phyloP scores from a whole-genome alignment of 2,329 filamentous ascomycete species.

The Neonectria coccinea region DNA sequence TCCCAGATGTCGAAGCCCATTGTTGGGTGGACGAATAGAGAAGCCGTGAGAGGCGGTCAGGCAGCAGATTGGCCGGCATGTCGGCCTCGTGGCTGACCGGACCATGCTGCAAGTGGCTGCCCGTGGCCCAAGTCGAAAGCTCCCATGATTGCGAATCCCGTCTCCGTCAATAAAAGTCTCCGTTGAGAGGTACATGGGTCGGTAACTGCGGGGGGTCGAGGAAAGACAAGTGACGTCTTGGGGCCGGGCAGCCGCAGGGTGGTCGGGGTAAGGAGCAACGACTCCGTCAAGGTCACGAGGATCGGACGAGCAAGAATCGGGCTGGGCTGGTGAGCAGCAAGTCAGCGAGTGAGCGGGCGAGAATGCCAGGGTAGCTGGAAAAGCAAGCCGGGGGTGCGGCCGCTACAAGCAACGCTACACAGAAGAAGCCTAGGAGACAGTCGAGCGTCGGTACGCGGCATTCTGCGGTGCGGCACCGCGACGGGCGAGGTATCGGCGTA shows the following conservation, averaged over 20 bases:
- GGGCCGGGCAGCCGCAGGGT: slow-evolving; percentile 32
- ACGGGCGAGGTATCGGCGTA: slow-evolving; percentile 23
- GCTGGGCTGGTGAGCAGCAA: slow-evolving; percentile 23
- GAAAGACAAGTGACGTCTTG: slow-evolving; percentile 38
- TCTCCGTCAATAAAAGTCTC: slow-evolving; percentile 34
- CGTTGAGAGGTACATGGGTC: slow-evolving; percentile 33
- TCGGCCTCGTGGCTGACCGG: slow-evolving; percentile 34
- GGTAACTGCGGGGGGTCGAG: slow-evolving; percentile 30
- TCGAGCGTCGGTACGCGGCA: slow-evolving; percentile 25
- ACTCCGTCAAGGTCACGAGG: slow-evolving; percentile 39
- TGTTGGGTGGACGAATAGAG: slow-evolving; percentile 37
- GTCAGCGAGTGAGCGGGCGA: slow-evolving; percentile 13
- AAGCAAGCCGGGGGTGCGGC: slow-evolving; percentile 16
- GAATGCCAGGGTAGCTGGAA: slow-evolving; percentile 8
- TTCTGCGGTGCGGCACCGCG: slow-evolving; percentile 26
- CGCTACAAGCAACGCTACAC: slow-evolving; percentile 28
- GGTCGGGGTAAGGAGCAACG: slow-evolving; percentile 24
- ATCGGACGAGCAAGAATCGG: slow-evolving; percentile 21
- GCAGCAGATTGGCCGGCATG: slow-evolving; percentile 39
- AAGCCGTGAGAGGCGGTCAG: slow-evolving; percentile 42
- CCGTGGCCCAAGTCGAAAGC: slow-evolving; percentile 38
- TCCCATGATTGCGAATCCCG: slow-evolving; percentile 32
- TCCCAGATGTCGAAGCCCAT: slow-evolving; percentile 28
- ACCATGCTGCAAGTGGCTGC: slow-evolving; percentile 38
- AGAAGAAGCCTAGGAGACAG: slow-evolving; percentile 1